Evolutionary conservation across 805 yeast species (phyloP).

Genomic region (Cyberlindnera misumaiensis): DNA sequence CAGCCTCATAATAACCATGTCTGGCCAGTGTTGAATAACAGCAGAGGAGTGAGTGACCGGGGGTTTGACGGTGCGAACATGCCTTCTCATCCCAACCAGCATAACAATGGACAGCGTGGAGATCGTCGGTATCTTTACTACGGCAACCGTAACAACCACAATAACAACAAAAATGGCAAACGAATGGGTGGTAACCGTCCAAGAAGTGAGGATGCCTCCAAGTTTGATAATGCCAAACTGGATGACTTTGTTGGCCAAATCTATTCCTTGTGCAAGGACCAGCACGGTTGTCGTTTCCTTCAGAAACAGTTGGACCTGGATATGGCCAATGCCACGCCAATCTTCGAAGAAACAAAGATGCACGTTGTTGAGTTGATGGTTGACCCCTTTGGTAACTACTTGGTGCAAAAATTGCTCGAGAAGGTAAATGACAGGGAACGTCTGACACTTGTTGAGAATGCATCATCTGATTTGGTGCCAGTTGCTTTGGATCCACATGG

Average conservation of each 20-base stretch:
- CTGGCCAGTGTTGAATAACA: slow-evolving; percentile 20
- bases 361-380: slow-evolving; percentile 84
- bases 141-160: slow-evolving; percentile 10
- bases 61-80: slow-evolving; percentile 7
- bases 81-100: slow-evolving; percentile 9
- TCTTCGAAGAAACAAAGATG: slow-evolving; percentile 72
- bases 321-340: slow-evolving; percentile 58
- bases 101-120: slow-evolving; percentile 6
- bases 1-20: slow-evolving; percentile 17
- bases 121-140: slow-evolving; percentile 17
- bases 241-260: slow-evolving; percentile 69
- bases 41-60: slow-evolving; percentile 3
- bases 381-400: slow-evolving; percentile 96
- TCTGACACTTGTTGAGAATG: slow-evolving; percentile 57
- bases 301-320: slow-evolving; percentile 77
- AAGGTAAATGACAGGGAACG: slow-evolving; percentile 66
- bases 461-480: slow-evolving; percentile 65
- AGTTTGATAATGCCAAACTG: slow-evolving; percentile 58
- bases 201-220: slow-evolving; percentile 57
- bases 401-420: slow-evolving; percentile 86
- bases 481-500: slow-evolving; percentile 94
- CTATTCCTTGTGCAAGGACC: slow-evolving; percentile 83
- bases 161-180: slow-evolving; percentile 12
- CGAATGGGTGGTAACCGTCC: slow-evolving; percentile 15
- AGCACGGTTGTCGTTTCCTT: slow-evolving; percentile 90